Percentiles rank a stretch among this genome's conserved stretches.
These are phyloP conservation scores for Carex scoparia DNA, from an alignment of 176 grass and related monocot genomes.

Conservation along the genomic window DNA sequence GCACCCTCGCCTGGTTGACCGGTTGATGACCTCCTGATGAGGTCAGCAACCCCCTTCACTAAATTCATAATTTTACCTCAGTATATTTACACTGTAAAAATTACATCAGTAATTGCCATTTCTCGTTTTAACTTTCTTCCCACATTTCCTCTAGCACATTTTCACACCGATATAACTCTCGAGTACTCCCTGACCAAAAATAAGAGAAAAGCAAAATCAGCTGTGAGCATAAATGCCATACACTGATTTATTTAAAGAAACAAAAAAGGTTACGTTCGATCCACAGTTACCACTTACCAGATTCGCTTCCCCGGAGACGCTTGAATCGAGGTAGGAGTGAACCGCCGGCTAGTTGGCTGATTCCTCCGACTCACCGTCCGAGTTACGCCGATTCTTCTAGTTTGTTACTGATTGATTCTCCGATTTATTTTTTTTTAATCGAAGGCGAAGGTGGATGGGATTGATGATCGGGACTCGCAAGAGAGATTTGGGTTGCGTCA, in stretches of 20 bases:
- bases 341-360: neutral
- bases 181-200: neutral
- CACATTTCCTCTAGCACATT: neutral
- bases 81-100: neutral
- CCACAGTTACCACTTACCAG: neutral
- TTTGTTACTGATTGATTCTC: neutral
- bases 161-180: neutral
- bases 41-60: slow-evolving; percentile 74
- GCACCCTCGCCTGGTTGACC: slow-evolving; percentile 22
- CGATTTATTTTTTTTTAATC: neutral
- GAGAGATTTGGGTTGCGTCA: neutral
- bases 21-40: slow-evolving; percentile 64
- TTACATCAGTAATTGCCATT: slow-evolving; percentile 8
- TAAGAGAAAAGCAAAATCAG: neutral
- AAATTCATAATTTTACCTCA: slow-evolving; percentile 56
- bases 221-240: neutral
- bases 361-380: neutral
- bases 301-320: neutral
- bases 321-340: neutral
- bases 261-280: neutral
- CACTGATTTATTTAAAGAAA: neutral
- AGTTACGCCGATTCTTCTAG: neutral
- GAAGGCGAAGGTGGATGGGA: neutral
- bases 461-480: neutral
- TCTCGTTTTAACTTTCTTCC: neutral